Evolutionary conservation across 306 rosid genomes (phyloP).

Genomic region (Ziziphus jujuba): DNA sequence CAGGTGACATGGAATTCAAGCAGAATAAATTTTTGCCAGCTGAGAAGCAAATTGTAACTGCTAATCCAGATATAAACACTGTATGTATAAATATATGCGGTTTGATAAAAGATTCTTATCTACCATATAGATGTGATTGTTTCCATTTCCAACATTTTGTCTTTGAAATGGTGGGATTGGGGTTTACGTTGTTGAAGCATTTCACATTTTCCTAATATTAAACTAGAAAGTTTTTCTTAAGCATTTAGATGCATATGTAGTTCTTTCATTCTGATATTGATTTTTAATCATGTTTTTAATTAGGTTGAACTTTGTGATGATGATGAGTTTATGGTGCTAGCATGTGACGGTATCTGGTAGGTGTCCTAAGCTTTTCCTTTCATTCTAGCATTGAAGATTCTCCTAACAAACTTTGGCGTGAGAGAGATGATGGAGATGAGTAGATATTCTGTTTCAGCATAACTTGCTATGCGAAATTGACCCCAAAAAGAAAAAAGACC

Average conservation of each 20-base stretch:
- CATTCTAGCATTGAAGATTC: conserved; percentile 6
- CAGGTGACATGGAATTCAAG: conserved; percentile 98
- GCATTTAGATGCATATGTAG: neutral
- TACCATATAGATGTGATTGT: neutral
- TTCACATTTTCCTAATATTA: neutral
- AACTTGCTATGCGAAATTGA: no score
- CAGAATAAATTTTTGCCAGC: conserved; percentile 80
- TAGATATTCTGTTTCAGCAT: no score
- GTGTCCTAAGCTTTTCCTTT: conserved; percentile 25
- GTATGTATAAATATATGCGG: conserved; percentile 46
- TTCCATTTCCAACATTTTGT: conserved; percentile 19
- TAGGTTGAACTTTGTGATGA: conserved; percentile 93
- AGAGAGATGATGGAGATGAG: no score
- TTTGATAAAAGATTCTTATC: conserved; percentile 1
- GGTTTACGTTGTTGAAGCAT: neutral
- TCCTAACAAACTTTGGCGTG: conserved; percentile 3
- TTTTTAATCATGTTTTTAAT: neutral
- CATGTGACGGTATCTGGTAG: conserved; percentile 97
- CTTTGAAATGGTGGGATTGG: neutral
- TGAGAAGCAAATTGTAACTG: conserved; percentile 85
- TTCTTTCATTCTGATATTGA: conserved; percentile 8
- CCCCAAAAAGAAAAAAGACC: no score
- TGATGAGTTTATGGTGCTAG: conserved; percentile 74
- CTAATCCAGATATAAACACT: conserved; percentile 84
- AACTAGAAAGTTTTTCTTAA: neutral